Conservation (phyloP, 2,329 filamentous ascomycete genomes). For the Helotiales sp. region DNA sequence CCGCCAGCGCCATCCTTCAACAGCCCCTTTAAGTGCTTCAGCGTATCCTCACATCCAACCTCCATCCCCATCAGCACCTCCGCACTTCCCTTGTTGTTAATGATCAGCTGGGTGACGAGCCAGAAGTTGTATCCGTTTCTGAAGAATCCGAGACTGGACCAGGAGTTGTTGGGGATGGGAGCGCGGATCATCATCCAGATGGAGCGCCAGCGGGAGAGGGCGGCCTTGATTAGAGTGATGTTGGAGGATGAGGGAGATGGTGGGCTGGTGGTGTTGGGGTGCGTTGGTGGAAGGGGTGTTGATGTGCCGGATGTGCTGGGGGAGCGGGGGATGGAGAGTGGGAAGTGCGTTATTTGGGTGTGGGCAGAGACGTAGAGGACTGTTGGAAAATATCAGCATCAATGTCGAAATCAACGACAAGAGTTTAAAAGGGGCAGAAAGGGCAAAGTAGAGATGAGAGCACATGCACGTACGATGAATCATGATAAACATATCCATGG, state of each 20-base stretch:
- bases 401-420: neutral
- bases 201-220: slow-evolving; percentile 32
- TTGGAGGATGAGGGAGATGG: slow-evolving; percentile 21
- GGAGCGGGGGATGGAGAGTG: slow-evolving; percentile 19
- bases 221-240: slow-evolving; percentile 27
- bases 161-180: slow-evolving; percentile 21
- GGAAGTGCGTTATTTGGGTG: slow-evolving; percentile 32
- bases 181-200: slow-evolving; percentile 32
- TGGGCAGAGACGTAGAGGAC: slow-evolving; percentile 35
- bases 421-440: too few species aligned
- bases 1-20: slow-evolving; percentile 19
- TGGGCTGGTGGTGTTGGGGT: neutral
- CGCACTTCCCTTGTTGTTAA: slow-evolving; percentile 31
- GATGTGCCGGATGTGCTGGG: slow-evolving; percentile 13
- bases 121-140: slow-evolving; percentile 36
- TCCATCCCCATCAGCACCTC: slow-evolving; percentile 34
- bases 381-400: slow-evolving; percentile 13
- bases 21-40: slow-evolving; percentile 26
- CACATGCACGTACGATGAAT: slow-evolving; percentile 36
- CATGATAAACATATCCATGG: slow-evolving; percentile 36
- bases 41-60: slow-evolving; percentile 34
- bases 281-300: neutral
- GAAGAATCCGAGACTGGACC: slow-evolving; percentile 31
- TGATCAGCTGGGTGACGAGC: slow-evolving; percentile 34
- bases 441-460: neutral